Conservation (phyloP, 176 grass and related monocot species). For the Otatea glauca region DNA sequence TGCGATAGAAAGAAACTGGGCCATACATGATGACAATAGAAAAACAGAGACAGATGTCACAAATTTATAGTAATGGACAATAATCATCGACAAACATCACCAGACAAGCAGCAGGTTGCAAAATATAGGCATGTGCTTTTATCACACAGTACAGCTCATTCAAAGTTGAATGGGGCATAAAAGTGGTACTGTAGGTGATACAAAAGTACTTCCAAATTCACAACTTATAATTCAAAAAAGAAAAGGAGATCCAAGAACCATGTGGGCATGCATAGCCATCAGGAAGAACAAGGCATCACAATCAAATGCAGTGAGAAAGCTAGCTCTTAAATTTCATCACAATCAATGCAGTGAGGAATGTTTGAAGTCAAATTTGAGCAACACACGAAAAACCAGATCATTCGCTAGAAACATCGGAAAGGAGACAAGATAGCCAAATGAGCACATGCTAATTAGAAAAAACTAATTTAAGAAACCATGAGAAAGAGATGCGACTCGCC, state of each 20-base stretch:
- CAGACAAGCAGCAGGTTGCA: too few relatives aligned
- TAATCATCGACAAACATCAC: too few relatives aligned
- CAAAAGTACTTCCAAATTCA: background rate
- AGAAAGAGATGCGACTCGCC: background rate
- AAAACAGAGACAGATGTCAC: too few relatives aligned
- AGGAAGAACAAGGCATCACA: constrained; percentile 1
- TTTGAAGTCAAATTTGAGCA: background rate
- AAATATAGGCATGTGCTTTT: too few relatives aligned
- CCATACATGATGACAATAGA: too few relatives aligned
- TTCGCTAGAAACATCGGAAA: background rate
- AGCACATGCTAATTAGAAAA: background rate
- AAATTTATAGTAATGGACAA: too few relatives aligned
- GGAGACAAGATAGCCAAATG: background rate
- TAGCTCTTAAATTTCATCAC: background rate
- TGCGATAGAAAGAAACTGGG: too few relatives aligned
- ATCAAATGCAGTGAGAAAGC: constrained; percentile 16
- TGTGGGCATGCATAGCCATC: background rate
- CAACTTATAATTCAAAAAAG: background rate
- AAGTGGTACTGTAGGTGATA: background rate
- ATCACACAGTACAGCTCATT: too few relatives aligned
- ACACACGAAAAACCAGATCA: background rate
- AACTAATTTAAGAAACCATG: background rate
- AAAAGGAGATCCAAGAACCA: background rate
- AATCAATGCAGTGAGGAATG: background rate
- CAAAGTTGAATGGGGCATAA: too few relatives aligned